Base-by-base conservation (phyloP, 176 grass and related monocot species). In the Bromus sterilis region DNA sequence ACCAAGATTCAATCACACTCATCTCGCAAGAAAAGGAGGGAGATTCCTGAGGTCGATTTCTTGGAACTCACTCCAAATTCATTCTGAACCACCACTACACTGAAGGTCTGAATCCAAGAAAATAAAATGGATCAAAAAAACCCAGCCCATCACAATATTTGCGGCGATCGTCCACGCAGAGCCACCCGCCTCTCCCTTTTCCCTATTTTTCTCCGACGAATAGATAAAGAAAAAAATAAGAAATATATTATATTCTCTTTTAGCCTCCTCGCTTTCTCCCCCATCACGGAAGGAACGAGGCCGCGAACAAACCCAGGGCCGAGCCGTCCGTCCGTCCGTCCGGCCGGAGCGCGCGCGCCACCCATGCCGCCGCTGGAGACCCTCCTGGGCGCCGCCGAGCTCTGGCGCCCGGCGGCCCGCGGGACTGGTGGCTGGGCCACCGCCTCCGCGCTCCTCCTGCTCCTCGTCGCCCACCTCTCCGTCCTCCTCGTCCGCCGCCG, bases 371-470 rank as follows among this genome's bases (percentile, higher is more conserved):
- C 69, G 76, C 48, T 51, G 78, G 61, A 68, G 53, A 33, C 72
- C 49, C 61, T 79, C 51, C 56, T 77, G 9, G 75, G 67, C 33
- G 67, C 64, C 49, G 71, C 79, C 58, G 88, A 85, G 10, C 77
- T 87, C 56, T 92, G 92, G 89, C 70, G 77, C 11, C 79, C 75
- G 43, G n/a, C 76, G 15, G 69, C 55, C 20, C 60, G 72, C 20
- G 83, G 80, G 49, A 20, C 49, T 58, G 88, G 88, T 6, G 84
- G 88, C 15, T 98, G 92, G 88, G 84, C 90, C 69, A 95, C 92
- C 57, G 90, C 66, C 33, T 60, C 78, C 6, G 86, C 77, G 15
- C 55, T 95, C 62, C 76, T 98, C 72, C 25, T 95, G 40, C 71
- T 98, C n/a, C 7, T 85, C 42, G 26, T 35, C 9, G 74, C 80